A percentile compares a stretch with the other conserved stretches of the same genome.
These are phyloP conservation scores for Solanum aculeatissimum DNA, from an alignment of 305 asterid species.

Conservation along the genomic window DNA sequence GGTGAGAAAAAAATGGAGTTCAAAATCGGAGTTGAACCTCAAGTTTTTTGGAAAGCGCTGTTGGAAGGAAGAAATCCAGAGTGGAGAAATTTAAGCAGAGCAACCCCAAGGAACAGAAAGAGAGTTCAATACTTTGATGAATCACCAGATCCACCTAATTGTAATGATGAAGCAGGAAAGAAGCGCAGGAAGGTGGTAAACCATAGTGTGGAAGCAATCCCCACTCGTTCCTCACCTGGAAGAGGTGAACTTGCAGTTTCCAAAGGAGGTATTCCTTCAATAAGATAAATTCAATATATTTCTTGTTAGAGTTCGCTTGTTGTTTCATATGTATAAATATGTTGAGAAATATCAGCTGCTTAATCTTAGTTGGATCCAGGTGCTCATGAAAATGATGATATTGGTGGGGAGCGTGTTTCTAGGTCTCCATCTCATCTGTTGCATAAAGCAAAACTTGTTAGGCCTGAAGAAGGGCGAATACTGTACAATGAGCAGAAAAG, in stretches of 20 bases:
- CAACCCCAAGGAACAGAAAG: conserved; percentile 61
- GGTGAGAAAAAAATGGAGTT: conserved; percentile 56
- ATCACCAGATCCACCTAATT: conserved; percentile 17
- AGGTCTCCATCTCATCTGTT: not conserved
- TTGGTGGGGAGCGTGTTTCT: not conserved
- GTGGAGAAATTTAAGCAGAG: conserved; percentile 49
- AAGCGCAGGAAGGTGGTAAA: conserved; percentile 45
- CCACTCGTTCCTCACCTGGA: conserved; percentile 26
- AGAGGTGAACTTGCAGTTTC: conserved; percentile 12
- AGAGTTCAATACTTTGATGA: conserved; percentile 44
- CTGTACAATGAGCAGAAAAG: conserved; percentile 34
- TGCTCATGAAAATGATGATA: not conserved
- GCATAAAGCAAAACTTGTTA: conserved; percentile 16
- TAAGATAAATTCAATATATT: not conserved
- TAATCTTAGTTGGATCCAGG: not conserved
- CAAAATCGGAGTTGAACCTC: conserved; percentile 49
- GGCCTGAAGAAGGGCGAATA: conserved; percentile 11
- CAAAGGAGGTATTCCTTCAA: conserved; percentile 4
- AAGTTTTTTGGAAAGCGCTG: conserved; percentile 64
- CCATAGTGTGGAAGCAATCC: conserved; percentile 25
- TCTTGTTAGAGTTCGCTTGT: not conserved
- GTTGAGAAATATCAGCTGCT: not conserved
- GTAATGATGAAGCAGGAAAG: conserved; percentile 33
- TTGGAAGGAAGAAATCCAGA: conserved; percentile 47
- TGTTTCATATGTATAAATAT: not conserved